Conservation (phyloP, 495 filamentous ascomycete species). For the Endocarpon pusillum region DNA sequence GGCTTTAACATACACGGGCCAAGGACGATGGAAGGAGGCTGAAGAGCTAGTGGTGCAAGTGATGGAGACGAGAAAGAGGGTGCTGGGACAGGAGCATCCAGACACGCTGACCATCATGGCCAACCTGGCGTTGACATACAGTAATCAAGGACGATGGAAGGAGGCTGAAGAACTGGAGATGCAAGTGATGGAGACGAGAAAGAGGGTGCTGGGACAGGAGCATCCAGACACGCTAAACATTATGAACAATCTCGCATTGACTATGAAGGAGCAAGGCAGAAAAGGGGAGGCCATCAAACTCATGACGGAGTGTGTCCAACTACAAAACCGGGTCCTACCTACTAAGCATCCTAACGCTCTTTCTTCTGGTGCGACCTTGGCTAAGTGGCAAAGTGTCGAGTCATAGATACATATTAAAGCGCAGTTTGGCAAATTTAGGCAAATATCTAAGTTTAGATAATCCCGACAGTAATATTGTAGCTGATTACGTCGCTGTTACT, state of each 20-base stretch:
- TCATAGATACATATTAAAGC: conserved; percentile 12
- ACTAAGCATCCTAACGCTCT: conserved; percentile 4
- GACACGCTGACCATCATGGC: conserved; percentile 1
- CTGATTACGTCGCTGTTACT: too few relatives aligned
- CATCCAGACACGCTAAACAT: conserved; percentile 11
- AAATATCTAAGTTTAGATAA: too few relatives aligned
- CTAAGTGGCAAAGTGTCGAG: conserved; percentile 2
- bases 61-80: conserved; percentile 5
- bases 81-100: conserved; percentile 4
- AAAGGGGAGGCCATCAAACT: conserved; percentile 17
- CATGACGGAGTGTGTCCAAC: background rate
- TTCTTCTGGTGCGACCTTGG: too few relatives aligned
- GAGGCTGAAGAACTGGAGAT: conserved; percentile 8
- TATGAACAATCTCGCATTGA: conserved; percentile 14
- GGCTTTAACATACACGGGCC: conserved; percentile 1
- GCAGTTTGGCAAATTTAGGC: conserved; percentile 11
- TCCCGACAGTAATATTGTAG: too few relatives aligned
- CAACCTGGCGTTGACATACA: conserved; percentile 1
- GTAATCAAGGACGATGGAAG: conserved; percentile 3
- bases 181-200: conserved; percentile 5
- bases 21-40: conserved; percentile 6
- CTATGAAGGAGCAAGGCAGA: conserved; percentile 10
- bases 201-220: conserved; percentile 11
- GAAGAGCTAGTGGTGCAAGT: conserved; percentile 6
- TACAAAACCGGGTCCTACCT: conserved; percentile 1